Evolutionary conservation across 208 protist species (phyloP), one percentile per base, ranked within the genome.

Genomic region (Polymyxa betae): DNA sequence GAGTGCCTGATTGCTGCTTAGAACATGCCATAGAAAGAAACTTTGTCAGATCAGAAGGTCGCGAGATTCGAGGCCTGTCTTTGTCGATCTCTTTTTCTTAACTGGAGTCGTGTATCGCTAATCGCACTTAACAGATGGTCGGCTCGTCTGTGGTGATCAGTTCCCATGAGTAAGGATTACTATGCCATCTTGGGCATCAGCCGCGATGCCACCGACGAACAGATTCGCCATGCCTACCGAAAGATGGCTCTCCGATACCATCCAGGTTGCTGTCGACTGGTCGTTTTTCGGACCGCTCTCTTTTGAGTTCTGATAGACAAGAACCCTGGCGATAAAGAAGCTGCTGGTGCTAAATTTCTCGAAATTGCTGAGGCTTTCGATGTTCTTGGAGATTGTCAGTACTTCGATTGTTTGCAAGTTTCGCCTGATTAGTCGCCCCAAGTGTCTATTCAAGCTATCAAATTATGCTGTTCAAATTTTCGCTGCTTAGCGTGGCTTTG

Each of bases 321-420:
- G 72, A 82, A 82, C 72, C 72, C 72, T 32, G 40, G 40, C 10
- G 35, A 82, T 43, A 82, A 82, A n/a, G 72, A 82, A n/a, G 72
- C 5, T 38, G 72, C 72, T 5, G 35, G 35, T n/a, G 35, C 5
- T 5, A 82, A 35, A n/a, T 82, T 82, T n/a, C 72, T 45, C 12
- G 72, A 35, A 12, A 82, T 82, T 43, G 72, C 72, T n/a, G 72
- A 82, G n/a, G 72, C 72, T 5, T 82, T 82, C 72, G 72, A 82
- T n/a, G 72, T 82, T 38, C 72, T 82, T 45, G 72, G 72, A 82
- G 72, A 82, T 43, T 38, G 72, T 82, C 10, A 82, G 35, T 43
- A 12, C n/a, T 82, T 60, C 49, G 49, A 60, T 60, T 60, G 72
- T 43, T 38, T 43, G n/a, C 10, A n/a, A 35, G n/a, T 45, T 82